A percentile compares a stretch with the other conserved stretches of the same genome.
phyloP scores from a whole-genome alignment of 2,329 filamentous ascomycete genomes.

The Cladosporium sp. region DNA sequence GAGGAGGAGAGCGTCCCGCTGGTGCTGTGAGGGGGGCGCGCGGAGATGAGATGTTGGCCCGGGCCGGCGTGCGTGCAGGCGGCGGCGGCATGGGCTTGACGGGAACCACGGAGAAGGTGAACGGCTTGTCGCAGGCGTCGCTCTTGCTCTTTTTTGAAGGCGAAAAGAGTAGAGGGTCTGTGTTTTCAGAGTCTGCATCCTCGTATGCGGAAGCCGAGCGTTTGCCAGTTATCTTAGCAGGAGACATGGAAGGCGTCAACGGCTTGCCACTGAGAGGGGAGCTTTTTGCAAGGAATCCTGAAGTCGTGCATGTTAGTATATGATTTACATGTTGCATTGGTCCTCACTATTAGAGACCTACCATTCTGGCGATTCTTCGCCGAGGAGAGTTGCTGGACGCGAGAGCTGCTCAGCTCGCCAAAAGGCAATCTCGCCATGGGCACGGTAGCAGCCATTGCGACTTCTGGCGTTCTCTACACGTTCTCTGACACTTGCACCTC shows the following conservation, averaged over 20 bases:
- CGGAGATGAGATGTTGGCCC: conserved; percentile 37
- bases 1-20: conserved; percentile 73
- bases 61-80: conserved; percentile 33
- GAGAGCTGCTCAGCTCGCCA: conserved; percentile 63
- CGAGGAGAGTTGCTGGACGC: conserved; percentile 67
- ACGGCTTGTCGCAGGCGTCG: conserved; percentile 34
- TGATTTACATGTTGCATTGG: not conserved
- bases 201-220: conserved; percentile 44
- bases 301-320: conserved; percentile 9
- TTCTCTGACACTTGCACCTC: not conserved
- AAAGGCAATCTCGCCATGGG: conserved; percentile 61
- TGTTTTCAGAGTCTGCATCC: conserved; percentile 52
- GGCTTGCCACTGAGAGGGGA: conserved; percentile 26
- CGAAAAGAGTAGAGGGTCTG: conserved; percentile 50
- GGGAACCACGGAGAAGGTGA: conserved; percentile 36
- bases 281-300: conserved; percentile 12
- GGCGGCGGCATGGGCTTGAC: conserved; percentile 35
- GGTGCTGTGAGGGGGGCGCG: conserved; percentile 52
- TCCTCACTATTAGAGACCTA: conserved; percentile 28
- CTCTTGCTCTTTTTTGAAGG: conserved; percentile 52
- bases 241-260: conserved; percentile 20
- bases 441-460: conserved; percentile 26
- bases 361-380: conserved; percentile 71
- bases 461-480: not conserved
- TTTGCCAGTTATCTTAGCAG: conserved; percentile 39